Base-by-base conservation (phyloP, 306 rosid genomes). In the Adenanthera pavonina region DNA sequence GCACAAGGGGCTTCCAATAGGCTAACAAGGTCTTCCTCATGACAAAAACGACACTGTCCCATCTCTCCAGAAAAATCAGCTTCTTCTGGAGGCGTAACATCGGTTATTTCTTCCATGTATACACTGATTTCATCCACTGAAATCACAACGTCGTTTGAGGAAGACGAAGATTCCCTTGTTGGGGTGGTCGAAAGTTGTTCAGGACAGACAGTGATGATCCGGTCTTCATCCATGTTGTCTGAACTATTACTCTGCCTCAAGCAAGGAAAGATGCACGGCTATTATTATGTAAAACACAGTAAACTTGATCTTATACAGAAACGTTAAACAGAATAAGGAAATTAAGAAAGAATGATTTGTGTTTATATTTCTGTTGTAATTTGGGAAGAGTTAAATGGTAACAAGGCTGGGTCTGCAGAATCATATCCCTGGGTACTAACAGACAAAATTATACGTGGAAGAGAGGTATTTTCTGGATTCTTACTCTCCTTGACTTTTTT, bases 1-100 rank as follows among this genome's bases (percentile, higher is more conserved):
- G 1, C 7, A 53, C 91, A 88, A 36, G 91, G 89, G 33, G 79
- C 36, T 74, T 88, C 89, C 38, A 85, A 30, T 8, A 35, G 69
- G 4, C 15, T 9, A 1, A 85, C 38, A 47, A 53, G 51, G 33
- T 78, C 89, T 8, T 83, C 91, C 1, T 83, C 82, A 0, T 80
- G 85, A 44, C 91, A 88, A 9, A 69, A 69, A 3, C 84, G 82
- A 35, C 91, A 88, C 14, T 80, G 80, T 10, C 19, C 60, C 2
- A 6, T 52, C 0, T 38, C 52, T 47, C 38, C 80, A 0, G 68
- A 34, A 20, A 36, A 1, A 5, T 5, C 48, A 17, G 3, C 13
- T 2, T 60, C 53, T 69, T 48, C 70, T 40, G 46, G 40, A 7
- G 16, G 16, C 9, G 13, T 2, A 33, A 12, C 19, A 35, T 35